Evolutionary conservation across 768 basidiomycete species (phyloP).

Genomic region (Boletus tylopilopsis): DNA sequence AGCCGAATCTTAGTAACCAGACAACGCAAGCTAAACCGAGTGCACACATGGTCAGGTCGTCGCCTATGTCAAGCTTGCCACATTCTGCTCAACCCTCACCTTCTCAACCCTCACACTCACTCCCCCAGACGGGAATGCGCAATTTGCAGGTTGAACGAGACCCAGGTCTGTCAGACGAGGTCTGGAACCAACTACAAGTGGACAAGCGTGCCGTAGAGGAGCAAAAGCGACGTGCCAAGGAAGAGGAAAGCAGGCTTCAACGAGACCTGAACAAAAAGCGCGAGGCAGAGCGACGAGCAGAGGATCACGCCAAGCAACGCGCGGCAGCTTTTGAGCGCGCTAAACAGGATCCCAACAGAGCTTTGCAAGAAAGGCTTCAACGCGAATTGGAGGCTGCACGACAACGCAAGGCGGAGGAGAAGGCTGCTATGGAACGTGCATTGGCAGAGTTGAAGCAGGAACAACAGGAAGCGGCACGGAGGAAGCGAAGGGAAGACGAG

Average conservation of each 20-base stretch:
- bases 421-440: constrained; percentile 22
- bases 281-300: constrained; percentile 21
- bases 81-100: not conserved
- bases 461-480: constrained; percentile 36
- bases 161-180: constrained; percentile 46
- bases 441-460: constrained; percentile 27
- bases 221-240: constrained; percentile 12
- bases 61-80: not conserved
- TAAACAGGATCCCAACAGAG: constrained; percentile 17
- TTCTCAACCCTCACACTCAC: not conserved
- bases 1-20: not conserved
- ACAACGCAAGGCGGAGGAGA: constrained; percentile 18
- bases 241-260: constrained; percentile 15
- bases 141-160: constrained; percentile 34
- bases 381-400: constrained; percentile 28
- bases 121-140: not conserved
- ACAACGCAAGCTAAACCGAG: not conserved
- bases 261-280: constrained; percentile 16
- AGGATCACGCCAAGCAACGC: constrained; percentile 20
- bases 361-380: constrained; percentile 19
- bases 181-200: constrained; percentile 50
- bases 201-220: constrained; percentile 28
- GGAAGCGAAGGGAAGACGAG: constrained; percentile 14
- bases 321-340: constrained; percentile 17
- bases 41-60: too few species aligned